phyloP scores from a whole-genome alignment of 768 basidiomycete genomes.

The Mycena floridula region DNA sequence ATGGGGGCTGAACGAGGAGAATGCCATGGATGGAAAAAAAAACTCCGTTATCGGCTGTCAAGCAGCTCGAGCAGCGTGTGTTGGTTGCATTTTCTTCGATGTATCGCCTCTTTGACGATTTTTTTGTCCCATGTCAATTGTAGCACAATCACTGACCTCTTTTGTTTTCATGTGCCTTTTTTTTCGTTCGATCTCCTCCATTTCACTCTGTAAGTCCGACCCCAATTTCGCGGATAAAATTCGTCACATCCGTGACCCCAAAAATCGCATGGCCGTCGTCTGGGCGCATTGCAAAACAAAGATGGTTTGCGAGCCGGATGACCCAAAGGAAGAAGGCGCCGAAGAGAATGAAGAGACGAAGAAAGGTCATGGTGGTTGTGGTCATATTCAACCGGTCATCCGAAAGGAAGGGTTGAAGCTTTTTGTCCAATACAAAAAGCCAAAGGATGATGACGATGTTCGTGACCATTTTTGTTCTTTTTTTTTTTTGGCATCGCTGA shows the following conservation, averaged over 20 bases:
- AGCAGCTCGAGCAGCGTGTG: constrained; percentile 56
- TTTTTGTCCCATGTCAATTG: constrained; percentile 19
- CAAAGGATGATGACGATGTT: constrained; percentile 93
- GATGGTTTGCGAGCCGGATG: constrained; percentile 84
- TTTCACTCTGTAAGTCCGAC: constrained; percentile 59
- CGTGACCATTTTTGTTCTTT: constrained; percentile 1
- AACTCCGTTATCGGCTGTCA: constrained; percentile 59
- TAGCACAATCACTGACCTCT: constrained; percentile 61
- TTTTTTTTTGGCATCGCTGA: background rate
- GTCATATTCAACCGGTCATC: constrained; percentile 82
- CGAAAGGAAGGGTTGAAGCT: constrained; percentile 95
- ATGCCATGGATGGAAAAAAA: constrained; percentile 39
- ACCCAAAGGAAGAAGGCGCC: constrained; percentile 79
- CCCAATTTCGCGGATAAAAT: constrained; percentile 82
- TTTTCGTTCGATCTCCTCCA: constrained; percentile 16
- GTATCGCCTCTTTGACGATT: constrained; percentile 50
- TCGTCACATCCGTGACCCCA: constrained; percentile 80
- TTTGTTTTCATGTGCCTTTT: constrained; percentile 45
- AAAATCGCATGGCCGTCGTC: constrained; percentile 80
- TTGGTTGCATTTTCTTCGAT: constrained; percentile 46
- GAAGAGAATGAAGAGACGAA: constrained; percentile 67
- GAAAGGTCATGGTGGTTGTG: constrained; percentile 96
- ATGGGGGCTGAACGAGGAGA: constrained; percentile 97
- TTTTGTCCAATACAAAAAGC: constrained; percentile 89
- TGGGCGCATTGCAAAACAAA: constrained; percentile 87